phyloP scores from a whole-genome alignment of 345 rosid genomes.

The Populus deltoides region DNA sequence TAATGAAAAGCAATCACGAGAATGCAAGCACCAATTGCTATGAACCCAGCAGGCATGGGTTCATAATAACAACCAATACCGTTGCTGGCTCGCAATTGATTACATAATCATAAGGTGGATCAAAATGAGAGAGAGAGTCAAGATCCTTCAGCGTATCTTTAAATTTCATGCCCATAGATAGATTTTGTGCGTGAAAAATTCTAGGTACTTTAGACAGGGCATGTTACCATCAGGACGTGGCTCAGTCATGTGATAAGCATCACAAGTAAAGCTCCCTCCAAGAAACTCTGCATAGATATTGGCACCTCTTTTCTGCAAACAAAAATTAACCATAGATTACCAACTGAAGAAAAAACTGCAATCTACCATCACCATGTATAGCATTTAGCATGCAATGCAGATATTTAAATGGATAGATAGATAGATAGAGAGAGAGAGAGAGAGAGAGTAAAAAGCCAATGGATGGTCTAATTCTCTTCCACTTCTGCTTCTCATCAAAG shows the following conservation, averaged over 20 bases:
- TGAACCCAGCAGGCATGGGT: background rate
- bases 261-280: constrained; percentile 93
- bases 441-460: background rate
- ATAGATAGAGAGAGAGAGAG: background rate
- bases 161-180: background rate
- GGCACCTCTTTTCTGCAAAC: constrained; percentile 76
- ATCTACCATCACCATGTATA: background rate
- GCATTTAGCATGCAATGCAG: background rate
- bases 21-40: background rate
- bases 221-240: constrained; percentile 84
- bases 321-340: background rate
- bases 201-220: background rate
- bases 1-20: background rate
- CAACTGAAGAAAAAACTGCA: background rate
- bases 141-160: background rate
- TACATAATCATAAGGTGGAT: background rate
- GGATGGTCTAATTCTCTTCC: background rate
- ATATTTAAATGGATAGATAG: background rate
- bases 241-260: constrained; percentile 97
- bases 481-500: background rate
- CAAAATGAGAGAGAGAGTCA: background rate
- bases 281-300: constrained; percentile 86
- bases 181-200: background rate
- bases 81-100: background rate
- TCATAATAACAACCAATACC: background rate